Conservation (phyloP, 345 rosid genomes). For the Anastatica hierochuntica region DNA sequence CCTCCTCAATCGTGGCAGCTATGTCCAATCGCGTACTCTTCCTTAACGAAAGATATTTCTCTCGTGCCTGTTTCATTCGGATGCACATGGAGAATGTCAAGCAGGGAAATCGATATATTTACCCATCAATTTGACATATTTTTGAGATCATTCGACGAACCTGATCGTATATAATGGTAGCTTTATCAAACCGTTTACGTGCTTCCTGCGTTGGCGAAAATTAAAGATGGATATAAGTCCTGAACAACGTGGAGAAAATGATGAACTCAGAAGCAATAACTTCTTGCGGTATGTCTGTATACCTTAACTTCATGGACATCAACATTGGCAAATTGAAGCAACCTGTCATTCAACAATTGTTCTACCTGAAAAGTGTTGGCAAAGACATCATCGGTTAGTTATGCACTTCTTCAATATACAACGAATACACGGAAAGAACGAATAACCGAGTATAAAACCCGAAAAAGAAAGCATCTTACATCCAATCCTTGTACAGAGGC, state of each 20-base stretch:
- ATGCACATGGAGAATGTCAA: constrained; percentile 4
- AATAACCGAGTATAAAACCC: no score
- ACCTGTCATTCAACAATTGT: constrained; percentile 49
- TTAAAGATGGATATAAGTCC: neutral
- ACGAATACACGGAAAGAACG: no score
- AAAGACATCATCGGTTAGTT: constrained; percentile 8
- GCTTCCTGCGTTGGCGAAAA: constrained; percentile 44
- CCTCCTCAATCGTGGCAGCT: constrained; percentile 64
- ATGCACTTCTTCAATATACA: constrained; percentile 1
- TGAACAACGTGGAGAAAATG: neutral
- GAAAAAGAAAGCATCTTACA: no score
- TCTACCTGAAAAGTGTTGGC: constrained; percentile 41
- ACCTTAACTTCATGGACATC: constrained; percentile 67
- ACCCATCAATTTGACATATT: neutral
- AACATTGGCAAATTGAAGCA: constrained; percentile 42
- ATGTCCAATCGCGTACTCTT: constrained; percentile 65
- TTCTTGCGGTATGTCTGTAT: neutral
- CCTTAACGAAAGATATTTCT: constrained; percentile 64
- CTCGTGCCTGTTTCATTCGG: constrained; percentile 51
- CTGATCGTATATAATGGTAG: constrained; percentile 61
- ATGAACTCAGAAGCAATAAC: neutral
- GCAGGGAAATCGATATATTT: neutral
- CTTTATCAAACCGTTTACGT: constrained; percentile 71
- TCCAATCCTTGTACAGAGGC: neutral
- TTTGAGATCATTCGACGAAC: constrained; percentile 19